These are phyloP conservation scores for Candida anglica DNA, from an alignment of 805 yeast genomes.

Conservation along the genomic window DNA sequence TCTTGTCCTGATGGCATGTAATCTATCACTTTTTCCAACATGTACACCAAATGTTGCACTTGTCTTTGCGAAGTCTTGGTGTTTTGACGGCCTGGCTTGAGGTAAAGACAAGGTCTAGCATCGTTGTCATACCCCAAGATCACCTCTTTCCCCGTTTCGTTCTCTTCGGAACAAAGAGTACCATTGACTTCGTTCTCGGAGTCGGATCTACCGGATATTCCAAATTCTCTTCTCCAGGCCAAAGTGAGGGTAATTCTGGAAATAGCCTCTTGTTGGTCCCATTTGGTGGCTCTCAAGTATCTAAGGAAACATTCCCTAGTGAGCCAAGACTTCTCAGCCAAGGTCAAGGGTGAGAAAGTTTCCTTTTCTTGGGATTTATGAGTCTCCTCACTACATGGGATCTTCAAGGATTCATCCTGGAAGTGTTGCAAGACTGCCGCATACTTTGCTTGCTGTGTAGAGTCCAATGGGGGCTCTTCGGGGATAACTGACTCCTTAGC, in stretches of 20 bases:
- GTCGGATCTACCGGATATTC: conserved; percentile 41
- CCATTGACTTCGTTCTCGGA: conserved; percentile 52
- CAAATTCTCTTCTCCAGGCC: conserved; percentile 94
- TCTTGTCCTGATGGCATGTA: conserved; percentile 98
- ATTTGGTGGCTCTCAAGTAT: conserved; percentile 89
- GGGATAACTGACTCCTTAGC: conserved; percentile 46
- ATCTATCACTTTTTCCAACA: conserved; percentile 89
- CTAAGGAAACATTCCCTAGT: conserved; percentile 88
- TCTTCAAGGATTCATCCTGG: conserved; percentile 43
- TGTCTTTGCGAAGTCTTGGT: conserved; percentile 87
- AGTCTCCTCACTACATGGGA: conserved; percentile 49
- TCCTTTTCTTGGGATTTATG: conserved; percentile 35
- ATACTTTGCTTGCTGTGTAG: conserved; percentile 59
- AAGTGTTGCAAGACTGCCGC: conserved; percentile 61
- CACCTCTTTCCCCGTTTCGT: conserved; percentile 89
- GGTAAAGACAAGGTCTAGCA: conserved; percentile 85
- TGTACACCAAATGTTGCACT: conserved; percentile 92
- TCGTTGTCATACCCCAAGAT: conserved; percentile 88
- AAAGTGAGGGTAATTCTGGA: conserved; percentile 72
- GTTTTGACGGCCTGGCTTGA: conserved; percentile 94
- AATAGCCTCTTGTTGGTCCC: conserved; percentile 71
- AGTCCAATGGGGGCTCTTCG: conserved; percentile 46
- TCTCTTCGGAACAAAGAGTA: conserved; percentile 58
- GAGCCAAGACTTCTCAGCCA: conserved; percentile 82
- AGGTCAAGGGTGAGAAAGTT: conserved; percentile 22